These are phyloP conservation scores for Salix udensis DNA, from an alignment of 345 rosid genomes.

Conservation along the genomic window DNA sequence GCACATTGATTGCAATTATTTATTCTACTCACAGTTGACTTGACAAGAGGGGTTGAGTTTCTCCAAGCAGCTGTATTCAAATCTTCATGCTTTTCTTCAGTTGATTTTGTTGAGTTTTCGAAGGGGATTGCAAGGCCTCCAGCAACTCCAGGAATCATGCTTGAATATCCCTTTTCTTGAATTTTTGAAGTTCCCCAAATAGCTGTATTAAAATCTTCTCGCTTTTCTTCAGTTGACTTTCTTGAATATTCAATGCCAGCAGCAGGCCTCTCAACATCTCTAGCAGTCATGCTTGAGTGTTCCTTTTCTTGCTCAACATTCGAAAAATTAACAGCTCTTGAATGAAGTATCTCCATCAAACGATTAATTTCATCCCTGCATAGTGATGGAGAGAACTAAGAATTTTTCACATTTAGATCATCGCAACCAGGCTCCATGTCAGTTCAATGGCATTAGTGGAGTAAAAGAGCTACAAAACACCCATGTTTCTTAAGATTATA, in stretches of 20 bases:
- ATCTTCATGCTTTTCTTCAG: conserved; percentile 36
- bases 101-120: conserved; percentile 33
- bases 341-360: conserved; percentile 56
- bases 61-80: conserved; percentile 32
- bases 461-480: background rate
- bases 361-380: conserved; percentile 68
- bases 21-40: conserved; percentile 48
- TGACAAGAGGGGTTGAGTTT: conserved; percentile 40
- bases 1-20: background rate
- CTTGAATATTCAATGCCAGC: conserved; percentile 34
- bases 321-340: conserved; percentile 52
- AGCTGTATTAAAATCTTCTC: conserved; percentile 35
- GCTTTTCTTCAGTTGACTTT: conserved; percentile 32
- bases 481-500: background rate
- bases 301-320: conserved; percentile 19
- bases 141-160: conserved; percentile 28
- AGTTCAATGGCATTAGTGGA: background rate
- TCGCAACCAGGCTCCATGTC: background rate
- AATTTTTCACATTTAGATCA: background rate
- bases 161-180: conserved; percentile 29
- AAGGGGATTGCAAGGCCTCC: conserved; percentile 25
- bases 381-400: conserved; percentile 18
- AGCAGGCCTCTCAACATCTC: conserved; percentile 29
- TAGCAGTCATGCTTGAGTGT: conserved; percentile 18
- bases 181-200: conserved; percentile 33